Evolutionary conservation across 2,329 filamentous ascomycete genomes (phyloP).

Genomic region (Scleromitrula shiraiana): DNA sequence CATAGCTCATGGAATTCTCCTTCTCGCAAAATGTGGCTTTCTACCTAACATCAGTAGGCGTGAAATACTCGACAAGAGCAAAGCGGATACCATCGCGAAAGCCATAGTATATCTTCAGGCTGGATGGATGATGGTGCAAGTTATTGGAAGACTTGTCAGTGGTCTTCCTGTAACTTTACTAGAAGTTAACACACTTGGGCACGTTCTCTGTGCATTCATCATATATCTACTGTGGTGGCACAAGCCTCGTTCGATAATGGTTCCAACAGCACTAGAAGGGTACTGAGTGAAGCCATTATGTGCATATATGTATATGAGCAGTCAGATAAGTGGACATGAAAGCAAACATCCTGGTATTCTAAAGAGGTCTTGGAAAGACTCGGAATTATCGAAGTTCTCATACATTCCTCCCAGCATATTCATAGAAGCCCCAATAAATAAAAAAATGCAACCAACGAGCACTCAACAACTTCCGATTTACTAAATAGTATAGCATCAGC

Average conservation of each 20-base stretch:
- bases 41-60: not conserved
- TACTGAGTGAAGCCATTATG: conserved; percentile 9
- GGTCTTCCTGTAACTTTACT: conserved; percentile 21
- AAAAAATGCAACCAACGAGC: no score
- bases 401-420: not conserved
- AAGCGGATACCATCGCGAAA: conserved; percentile 23
- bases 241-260: conserved; percentile 11
- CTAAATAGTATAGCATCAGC: no score
- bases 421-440: not conserved
- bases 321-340: conserved; percentile 18
- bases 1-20: not conserved
- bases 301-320: conserved; percentile 14
- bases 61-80: conserved; percentile 24
- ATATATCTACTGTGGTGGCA: conserved; percentile 14
- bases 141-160: conserved; percentile 14
- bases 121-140: conserved; percentile 20
- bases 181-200: conserved; percentile 24
- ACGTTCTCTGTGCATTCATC: conserved; percentile 15
- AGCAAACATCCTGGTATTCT: conserved; percentile 14
- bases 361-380: not conserved
- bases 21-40: not conserved
- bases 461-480: no score
- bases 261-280: conserved; percentile 6
- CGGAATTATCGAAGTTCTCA: not conserved
- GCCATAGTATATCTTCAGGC: conserved; percentile 22